Base-by-base conservation (phyloP, 768 basidiomycete species). In the Fistulinella prunicolor region DNA sequence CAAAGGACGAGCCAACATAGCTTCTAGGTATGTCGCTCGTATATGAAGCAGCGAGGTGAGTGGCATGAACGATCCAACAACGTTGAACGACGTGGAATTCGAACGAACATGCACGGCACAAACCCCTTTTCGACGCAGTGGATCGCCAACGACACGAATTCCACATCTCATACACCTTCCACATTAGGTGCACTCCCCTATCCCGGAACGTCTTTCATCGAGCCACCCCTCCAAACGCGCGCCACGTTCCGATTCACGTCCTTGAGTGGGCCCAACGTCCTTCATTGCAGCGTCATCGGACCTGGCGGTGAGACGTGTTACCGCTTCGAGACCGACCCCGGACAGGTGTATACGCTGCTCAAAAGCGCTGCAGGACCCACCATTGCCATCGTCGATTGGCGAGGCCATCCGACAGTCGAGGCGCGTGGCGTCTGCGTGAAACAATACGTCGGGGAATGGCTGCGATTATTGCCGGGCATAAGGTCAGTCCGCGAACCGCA, bases 161-260 rank as follows among this genome's bases (percentile, higher is more conserved):
- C 32, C 16, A 24, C 19, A 28, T 29, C 21, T n/a, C n/a, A n/a
- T n/a, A 58, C 68, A 9, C 78, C 82, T 39, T 84, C 83, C 39
- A 65, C 84, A 48, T 81, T 78, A 56, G 83, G 83, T 6, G 82
- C 82, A 0, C 77, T 85, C 17, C 83, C 83, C 23, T 82, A 79
- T 55, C 74, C 79, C 0, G 44, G 20, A 16, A 47, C 69, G 24
- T n/a, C n/a, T n/a, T 50, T 48, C 20, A 42, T 19, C 40, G 37
- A 57, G 20, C 58, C 68, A 6, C 29, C 67, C 20, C 55, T 72
- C 14, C 64, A 68, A 24, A 59, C 67, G 14, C 67, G 69, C 47
- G 55, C 73, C 53, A 66, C 69, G 6, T 78, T 79, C 62, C 70
- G 71, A 40, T 79, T 85, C 70, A 74, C 75, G 10, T 65, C 71